Percentiles rank a stretch among this genome's conserved stretches.
Evolutionary conservation across 148 eudicot species (phyloP).

Genomic region (Chenopodium suecicum): DNA sequence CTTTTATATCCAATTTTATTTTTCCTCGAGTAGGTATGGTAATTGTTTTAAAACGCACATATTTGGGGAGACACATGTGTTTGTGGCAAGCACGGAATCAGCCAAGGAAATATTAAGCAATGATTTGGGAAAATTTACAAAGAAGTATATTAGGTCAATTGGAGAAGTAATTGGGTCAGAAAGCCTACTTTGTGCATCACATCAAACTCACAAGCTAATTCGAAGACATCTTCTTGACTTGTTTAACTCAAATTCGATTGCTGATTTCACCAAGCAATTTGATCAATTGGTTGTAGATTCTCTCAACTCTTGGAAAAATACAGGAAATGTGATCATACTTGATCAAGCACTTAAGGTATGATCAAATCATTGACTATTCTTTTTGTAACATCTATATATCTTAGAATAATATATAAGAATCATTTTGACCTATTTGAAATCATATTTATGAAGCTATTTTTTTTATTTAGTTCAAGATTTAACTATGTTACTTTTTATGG

Average conservation of each 20-base stretch:
- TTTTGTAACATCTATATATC: neutral
- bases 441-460: neutral
- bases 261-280: slow-evolving; percentile 32
- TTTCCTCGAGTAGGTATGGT: slow-evolving; percentile 34
- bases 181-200: slow-evolving; percentile 48
- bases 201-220: slow-evolving; percentile 34
- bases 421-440: neutral
- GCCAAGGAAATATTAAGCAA: slow-evolving; percentile 44
- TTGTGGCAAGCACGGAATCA: slow-evolving; percentile 46
- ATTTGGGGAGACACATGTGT: slow-evolving; percentile 47
- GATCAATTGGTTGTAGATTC: slow-evolving; percentile 32
- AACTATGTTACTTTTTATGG: neutral
- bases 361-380: neutral
- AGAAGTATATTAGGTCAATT: slow-evolving; percentile 49
- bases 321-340: slow-evolving; percentile 30
- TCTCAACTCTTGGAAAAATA: slow-evolving; percentile 32
- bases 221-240: slow-evolving; percentile 35
- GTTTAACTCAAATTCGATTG: slow-evolving; percentile 32
- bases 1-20: neutral
- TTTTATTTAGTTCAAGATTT: neutral
- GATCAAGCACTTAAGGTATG: slow-evolving; percentile 43
- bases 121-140: slow-evolving; percentile 47
- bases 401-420: neutral
- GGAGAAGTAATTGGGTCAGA: slow-evolving; percentile 42
- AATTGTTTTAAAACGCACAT: slow-evolving; percentile 48